A percentile compares a stretch with the other conserved stretches of the same genome.
Conservation (phyloP, 768 basidiomycete genomes). For the Agaricus bisporus region DNA sequence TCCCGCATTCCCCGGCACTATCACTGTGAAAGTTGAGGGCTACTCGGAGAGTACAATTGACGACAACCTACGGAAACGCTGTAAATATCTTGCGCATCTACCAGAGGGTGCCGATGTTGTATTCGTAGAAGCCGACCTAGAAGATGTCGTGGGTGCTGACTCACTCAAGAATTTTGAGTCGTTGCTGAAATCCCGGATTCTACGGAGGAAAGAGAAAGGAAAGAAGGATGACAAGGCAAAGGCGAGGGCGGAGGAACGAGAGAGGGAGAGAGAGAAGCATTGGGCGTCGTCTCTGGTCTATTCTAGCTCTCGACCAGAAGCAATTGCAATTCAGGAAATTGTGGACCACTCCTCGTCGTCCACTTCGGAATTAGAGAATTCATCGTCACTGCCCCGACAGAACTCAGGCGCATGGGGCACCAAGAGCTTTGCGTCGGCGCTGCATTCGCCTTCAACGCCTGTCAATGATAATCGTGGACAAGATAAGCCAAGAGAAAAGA, state of each 20-base stretch:
- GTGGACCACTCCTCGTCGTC: conserved; percentile 18
- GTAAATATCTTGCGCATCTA: conserved; percentile 92
- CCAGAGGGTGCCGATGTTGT: conserved; percentile 90
- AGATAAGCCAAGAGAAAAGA: conserved; percentile 26
- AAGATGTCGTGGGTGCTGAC: conserved; percentile 67
- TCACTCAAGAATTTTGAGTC: conserved; percentile 81
- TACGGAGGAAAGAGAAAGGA: conserved; percentile 74
- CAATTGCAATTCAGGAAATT: conserved; percentile 18
- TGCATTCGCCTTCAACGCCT: conserved; percentile 43
- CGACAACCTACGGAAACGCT: conserved; percentile 89
- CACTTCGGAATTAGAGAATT: neutral
- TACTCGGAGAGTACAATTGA: conserved; percentile 76
- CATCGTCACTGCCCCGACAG: conserved; percentile 13
- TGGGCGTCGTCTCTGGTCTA: conserved; percentile 14
- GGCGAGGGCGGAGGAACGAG: conserved; percentile 68
- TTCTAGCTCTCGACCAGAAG: conserved; percentile 12
- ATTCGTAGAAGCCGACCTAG: conserved; percentile 86
- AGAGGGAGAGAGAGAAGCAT: conserved; percentile 50
- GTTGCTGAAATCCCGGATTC: conserved; percentile 67
- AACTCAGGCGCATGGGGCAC: conserved; percentile 67
- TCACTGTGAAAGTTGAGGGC: conserved; percentile 76
- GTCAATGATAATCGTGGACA: conserved; percentile 18
- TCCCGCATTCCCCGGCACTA: conserved; percentile 74
- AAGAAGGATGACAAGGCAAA: conserved; percentile 85
- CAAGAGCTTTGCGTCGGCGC: conserved; percentile 76